A percentile compares a stretch with the other conserved stretches of the same genome.
phyloP scores from a whole-genome alignment of 2,329 filamentous ascomycete genomes.

The Beauveria pseudobassiana region DNA sequence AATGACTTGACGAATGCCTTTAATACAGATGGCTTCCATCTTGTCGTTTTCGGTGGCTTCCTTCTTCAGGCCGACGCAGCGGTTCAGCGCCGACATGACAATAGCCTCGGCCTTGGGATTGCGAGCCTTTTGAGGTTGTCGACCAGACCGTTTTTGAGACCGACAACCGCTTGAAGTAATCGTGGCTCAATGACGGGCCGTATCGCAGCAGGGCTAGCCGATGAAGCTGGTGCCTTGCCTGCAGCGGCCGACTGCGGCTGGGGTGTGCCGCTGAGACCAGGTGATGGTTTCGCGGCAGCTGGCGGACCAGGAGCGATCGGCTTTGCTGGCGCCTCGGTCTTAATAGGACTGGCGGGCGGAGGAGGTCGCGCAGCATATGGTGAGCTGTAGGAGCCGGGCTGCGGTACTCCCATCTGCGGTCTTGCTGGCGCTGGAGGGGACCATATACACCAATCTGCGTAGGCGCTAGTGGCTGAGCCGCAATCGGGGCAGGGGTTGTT shows the following conservation, averaged over 20 bases:
- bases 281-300: not conserved
- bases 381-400: constrained; percentile 29
- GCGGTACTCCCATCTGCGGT: constrained; percentile 24
- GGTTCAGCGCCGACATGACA: constrained; percentile 46
- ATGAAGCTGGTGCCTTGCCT: constrained; percentile 19
- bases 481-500: constrained; percentile 24
- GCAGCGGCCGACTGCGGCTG: constrained; percentile 14
- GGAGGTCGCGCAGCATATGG: constrained; percentile 30
- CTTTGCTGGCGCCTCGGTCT: constrained; percentile 12
- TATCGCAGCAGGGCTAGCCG: constrained; percentile 19
- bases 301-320: constrained; percentile 1
- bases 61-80: constrained; percentile 40
- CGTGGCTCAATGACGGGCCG: constrained; percentile 37
- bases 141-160: constrained; percentile 40
- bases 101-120: constrained; percentile 38
- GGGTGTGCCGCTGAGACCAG: constrained; percentile 7
- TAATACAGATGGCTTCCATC: constrained; percentile 40
- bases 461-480: not conserved
- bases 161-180: constrained; percentile 34
- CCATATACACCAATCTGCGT: constrained; percentile 28
- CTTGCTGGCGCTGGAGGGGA: constrained; percentile 29
- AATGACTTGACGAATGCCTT: constrained; percentile 34
- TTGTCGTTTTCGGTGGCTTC: constrained; percentile 36
- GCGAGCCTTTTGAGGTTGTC: constrained; percentile 37
- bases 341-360: not conserved